Percentiles rank a stretch among this genome's conserved stretches.
These are phyloP conservation scores for Pseudocohnilembus persalinus DNA, from an alignment of 169 alveolate genomes.

Conservation along the genomic window DNA sequence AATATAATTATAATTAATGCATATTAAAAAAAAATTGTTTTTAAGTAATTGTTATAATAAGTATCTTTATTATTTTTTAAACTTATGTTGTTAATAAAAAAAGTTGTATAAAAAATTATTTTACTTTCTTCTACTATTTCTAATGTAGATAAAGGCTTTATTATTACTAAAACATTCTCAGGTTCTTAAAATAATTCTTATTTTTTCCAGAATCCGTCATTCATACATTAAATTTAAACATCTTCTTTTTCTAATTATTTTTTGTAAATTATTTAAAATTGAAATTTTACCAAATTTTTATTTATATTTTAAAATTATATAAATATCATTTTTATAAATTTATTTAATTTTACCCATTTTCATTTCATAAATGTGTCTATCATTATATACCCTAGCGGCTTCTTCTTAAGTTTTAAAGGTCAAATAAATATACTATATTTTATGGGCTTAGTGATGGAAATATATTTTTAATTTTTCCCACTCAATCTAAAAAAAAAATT, in stretches of 20 bases:
- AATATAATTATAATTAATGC: too few species aligned
- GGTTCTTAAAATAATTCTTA: slow-evolving; percentile 2
- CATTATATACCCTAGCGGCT: slow-evolving; percentile 18
- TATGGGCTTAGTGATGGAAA: slow-evolving; percentile 1
- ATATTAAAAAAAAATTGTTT: too few species aligned
- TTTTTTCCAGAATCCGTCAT: slow-evolving; percentile 13
- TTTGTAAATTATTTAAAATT: too few species aligned
- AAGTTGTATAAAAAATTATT: too few species aligned
- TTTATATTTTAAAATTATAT: too few species aligned
- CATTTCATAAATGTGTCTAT: slow-evolving; percentile 10
- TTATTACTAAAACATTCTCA: slow-evolving; percentile 5
- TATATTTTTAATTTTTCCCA: slow-evolving; percentile 18
- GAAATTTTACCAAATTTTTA: too few species aligned
- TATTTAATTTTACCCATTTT: slow-evolving; percentile 1
- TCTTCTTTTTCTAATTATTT: slow-evolving; percentile 7
- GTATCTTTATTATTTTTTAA: too few species aligned
- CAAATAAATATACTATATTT: slow-evolving; percentile 10
- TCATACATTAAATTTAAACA: slow-evolving; percentile 3
- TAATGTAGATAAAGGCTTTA: slow-evolving; percentile 7
- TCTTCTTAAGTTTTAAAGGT: background rate
- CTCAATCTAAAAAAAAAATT: background rate
- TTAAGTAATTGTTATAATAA: too few species aligned
- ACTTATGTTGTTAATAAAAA: too few species aligned
- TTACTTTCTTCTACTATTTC: slow-evolving; percentile 5
- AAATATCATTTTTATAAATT: too few species aligned